A percentile compares a stretch with the other conserved stretches of the same genome.
phyloP scores from a whole-genome alignment of 768 basidiomycete species.

The Suillus bovinus region DNA sequence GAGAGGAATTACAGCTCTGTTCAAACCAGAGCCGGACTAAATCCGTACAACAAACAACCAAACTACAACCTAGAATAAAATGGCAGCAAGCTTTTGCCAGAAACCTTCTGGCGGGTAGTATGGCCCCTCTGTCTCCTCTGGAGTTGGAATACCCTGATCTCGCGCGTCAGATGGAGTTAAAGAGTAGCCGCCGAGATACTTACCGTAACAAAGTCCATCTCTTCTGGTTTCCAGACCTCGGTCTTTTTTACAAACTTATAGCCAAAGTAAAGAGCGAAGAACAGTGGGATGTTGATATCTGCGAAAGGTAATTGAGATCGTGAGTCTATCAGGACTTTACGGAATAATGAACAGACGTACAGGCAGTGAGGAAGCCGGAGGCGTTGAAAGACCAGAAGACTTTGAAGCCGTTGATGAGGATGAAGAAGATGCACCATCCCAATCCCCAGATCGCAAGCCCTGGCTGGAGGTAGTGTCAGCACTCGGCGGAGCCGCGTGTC shows the following conservation, averaged over 20 bases:
- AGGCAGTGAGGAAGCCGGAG: conserved; percentile 50
- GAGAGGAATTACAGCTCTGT: not conserved
- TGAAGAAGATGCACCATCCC: conserved; percentile 60
- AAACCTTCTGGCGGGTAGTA: conserved; percentile 12
- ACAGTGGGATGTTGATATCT: conserved; percentile 35
- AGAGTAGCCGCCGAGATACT: conserved; percentile 21
- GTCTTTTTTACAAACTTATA: conserved; percentile 24
- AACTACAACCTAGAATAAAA: conserved; percentile 9
- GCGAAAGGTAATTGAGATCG: not conserved
- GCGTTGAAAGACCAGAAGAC: conserved; percentile 66
- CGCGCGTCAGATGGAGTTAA: not conserved
- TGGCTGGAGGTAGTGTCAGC: conserved; percentile 34
- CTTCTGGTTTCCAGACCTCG: conserved; percentile 49
- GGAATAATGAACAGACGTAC: conserved; percentile 26
- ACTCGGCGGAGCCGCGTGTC: not conserved
- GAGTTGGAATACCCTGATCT: conserved; percentile 13
- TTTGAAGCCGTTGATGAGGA: conserved; percentile 53
- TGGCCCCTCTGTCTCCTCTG: conserved; percentile 15
- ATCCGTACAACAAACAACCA: conserved; percentile 2
- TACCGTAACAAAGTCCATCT: conserved; percentile 75
- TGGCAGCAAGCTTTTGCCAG: conserved; percentile 12
- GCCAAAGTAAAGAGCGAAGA: conserved; percentile 22
- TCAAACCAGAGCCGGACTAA: not conserved
- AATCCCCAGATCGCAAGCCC: conserved; percentile 69
- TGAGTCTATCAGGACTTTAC: not conserved